Conservation (phyloP, 2,329 filamentous ascomycete species). For the Alternaria consortialis region DNA sequence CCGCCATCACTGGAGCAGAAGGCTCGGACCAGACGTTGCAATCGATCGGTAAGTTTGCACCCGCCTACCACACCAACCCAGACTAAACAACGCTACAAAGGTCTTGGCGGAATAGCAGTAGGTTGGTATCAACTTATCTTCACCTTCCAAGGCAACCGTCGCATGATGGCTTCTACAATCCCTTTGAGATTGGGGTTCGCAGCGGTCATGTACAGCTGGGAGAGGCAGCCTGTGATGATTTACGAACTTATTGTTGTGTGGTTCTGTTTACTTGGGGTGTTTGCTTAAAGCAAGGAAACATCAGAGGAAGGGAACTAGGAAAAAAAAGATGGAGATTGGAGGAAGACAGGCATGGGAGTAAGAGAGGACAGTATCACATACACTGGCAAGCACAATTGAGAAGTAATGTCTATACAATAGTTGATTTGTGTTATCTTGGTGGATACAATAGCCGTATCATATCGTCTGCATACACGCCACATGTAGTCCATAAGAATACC, state of each 20-base stretch:
- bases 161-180: conserved; percentile 17
- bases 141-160: conserved; percentile 15
- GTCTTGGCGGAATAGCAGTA: conserved; percentile 21
- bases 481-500: background rate
- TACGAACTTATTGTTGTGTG: conserved; percentile 12
- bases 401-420: background rate
- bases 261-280: conserved; percentile 10
- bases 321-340: no score
- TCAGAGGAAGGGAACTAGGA: background rate
- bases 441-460: background rate
- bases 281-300: background rate
- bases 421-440: background rate
- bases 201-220: conserved; percentile 3
- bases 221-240: conserved; percentile 7
- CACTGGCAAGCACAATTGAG: background rate
- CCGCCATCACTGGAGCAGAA: background rate
- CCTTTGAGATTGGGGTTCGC: conserved; percentile 15
- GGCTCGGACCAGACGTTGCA: conserved; percentile 3
- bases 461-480: no score
- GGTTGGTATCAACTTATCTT: conserved; percentile 27
- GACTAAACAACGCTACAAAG: conserved; percentile 2
- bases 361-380: background rate
- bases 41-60: conserved; percentile 11
- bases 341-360: no score
- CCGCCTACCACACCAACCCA: background rate